phyloP scores from a whole-genome alignment of 1,139 yeast genomes.

The Candida sojae region DNA sequence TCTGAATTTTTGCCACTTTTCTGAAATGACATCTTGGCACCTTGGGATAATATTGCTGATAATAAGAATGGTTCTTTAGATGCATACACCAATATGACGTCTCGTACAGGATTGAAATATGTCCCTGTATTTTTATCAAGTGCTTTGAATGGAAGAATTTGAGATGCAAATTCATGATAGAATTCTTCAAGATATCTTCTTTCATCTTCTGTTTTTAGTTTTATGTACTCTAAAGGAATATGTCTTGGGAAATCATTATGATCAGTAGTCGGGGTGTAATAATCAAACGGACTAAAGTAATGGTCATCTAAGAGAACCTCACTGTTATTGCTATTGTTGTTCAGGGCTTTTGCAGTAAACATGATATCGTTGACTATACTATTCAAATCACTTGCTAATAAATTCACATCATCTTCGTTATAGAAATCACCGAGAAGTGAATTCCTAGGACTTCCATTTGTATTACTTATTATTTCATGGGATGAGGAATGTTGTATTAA shows the following conservation, averaged over 20 bases:
- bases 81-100: constrained; percentile 57
- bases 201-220: constrained; percentile 37
- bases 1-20: constrained; percentile 39
- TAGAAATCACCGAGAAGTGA: constrained; percentile 14
- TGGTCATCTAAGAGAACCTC: constrained; percentile 6
- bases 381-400: constrained; percentile 34
- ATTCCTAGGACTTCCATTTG: constrained; percentile 1
- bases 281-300: constrained; percentile 9
- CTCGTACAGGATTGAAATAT: constrained; percentile 56
- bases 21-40: constrained; percentile 49
- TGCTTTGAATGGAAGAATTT: constrained; percentile 60
- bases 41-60: constrained; percentile 66
- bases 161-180: constrained; percentile 52
- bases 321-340: neutral
- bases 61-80: constrained; percentile 55
- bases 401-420: constrained; percentile 28
- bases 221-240: constrained; percentile 22
- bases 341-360: constrained; percentile 22
- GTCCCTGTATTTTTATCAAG: constrained; percentile 25
- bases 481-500: neutral
- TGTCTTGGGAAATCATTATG: constrained; percentile 22
- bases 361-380: constrained; percentile 35
- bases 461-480: neutral
- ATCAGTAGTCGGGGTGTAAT: constrained; percentile 1
- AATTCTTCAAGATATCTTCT: constrained; percentile 51